Evolutionary conservation across 2,329 filamentous ascomycete genomes (phyloP).

Genomic region (Aspergillus sp.): DNA sequence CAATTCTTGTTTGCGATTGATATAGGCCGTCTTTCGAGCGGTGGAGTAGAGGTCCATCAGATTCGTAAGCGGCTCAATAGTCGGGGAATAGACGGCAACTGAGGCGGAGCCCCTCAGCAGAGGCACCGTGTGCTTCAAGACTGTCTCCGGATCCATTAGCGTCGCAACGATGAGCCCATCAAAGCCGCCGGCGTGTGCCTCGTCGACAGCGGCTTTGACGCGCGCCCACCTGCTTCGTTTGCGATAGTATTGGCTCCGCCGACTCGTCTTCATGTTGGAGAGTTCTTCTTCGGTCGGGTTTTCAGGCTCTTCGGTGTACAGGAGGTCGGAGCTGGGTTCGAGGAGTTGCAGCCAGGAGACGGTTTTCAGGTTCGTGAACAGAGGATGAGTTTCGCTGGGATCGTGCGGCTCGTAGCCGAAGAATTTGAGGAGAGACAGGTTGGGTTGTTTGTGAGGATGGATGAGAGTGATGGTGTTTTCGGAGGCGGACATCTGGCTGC

Average conservation of each 20-base stretch:
- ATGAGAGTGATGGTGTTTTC: slow-evolving; percentile 59
- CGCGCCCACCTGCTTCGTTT: slow-evolving; percentile 82
- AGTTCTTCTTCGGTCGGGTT: slow-evolving; percentile 61
- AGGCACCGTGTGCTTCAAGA: slow-evolving; percentile 74
- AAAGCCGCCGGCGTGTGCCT: slow-evolving; percentile 72
- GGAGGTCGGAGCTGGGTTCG: slow-evolving; percentile 69
- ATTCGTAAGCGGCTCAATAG: slow-evolving; percentile 73
- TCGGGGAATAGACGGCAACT: slow-evolving; percentile 80
- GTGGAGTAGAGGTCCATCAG: slow-evolving; percentile 84
- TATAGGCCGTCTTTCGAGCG: slow-evolving; percentile 71
- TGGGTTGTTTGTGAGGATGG: slow-evolving; percentile 73
- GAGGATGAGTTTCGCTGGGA: slow-evolving; percentile 67
- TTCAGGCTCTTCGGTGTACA: slow-evolving; percentile 67
- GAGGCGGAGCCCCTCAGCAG: slow-evolving; percentile 79
- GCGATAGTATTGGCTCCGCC: slow-evolving; percentile 80
- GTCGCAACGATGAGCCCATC: slow-evolving; percentile 80
- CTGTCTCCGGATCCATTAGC: slow-evolving; percentile 74
- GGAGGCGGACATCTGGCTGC: slow-evolving; percentile 42
- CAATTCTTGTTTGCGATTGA: slow-evolving; percentile 36
- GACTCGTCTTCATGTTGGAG: slow-evolving; percentile 72
- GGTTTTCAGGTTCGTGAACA: slow-evolving; percentile 76
- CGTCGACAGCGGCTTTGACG: slow-evolving; percentile 69
- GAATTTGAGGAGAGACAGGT: slow-evolving; percentile 82
- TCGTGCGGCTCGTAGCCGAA: slow-evolving; percentile 77
- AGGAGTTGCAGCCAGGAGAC: slow-evolving; percentile 92